phyloP scores from a whole-genome alignment of 2,329 filamentous ascomycete species.

The Fusarium sp. region DNA sequence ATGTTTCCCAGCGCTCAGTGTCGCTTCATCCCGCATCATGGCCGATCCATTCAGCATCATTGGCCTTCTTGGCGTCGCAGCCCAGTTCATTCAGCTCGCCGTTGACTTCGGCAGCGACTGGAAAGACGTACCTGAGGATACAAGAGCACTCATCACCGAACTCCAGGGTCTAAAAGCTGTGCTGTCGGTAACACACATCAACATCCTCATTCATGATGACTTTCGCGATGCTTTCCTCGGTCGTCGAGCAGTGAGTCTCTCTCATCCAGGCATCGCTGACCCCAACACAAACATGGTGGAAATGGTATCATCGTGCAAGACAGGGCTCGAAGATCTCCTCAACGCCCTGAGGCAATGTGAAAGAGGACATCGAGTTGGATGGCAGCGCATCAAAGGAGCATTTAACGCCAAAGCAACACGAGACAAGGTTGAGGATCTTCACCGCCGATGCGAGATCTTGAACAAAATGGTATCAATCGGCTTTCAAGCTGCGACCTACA shows the following conservation, averaged over 20 bases:
- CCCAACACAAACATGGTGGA: rapidly evolving
- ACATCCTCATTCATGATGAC: background rate
- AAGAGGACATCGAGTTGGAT: background rate
- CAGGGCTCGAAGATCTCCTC: background rate
- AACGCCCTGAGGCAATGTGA: background rate
- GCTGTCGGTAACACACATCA: background rate
- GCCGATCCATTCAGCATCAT: background rate
- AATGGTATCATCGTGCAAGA: background rate
- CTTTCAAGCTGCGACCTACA: background rate
- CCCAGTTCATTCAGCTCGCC: background rate
- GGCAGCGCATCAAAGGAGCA: background rate
- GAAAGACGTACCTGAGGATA: background rate
- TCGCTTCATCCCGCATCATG: background rate
- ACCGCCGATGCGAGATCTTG: background rate
- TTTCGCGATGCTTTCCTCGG: background rate
- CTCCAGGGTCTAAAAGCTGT: background rate
- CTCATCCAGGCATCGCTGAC: background rate
- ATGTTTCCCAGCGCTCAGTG: background rate
- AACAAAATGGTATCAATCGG: background rate
- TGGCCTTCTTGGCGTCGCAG: background rate
- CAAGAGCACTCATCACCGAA: background rate
- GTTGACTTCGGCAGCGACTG: background rate
- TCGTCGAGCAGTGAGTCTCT: background rate
- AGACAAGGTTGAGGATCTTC: background rate
- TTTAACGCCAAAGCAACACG: background rate